Conservation (phyloP, 2,329 filamentous ascomycete genomes). For the Simplicillium aogashimaense region DNA sequence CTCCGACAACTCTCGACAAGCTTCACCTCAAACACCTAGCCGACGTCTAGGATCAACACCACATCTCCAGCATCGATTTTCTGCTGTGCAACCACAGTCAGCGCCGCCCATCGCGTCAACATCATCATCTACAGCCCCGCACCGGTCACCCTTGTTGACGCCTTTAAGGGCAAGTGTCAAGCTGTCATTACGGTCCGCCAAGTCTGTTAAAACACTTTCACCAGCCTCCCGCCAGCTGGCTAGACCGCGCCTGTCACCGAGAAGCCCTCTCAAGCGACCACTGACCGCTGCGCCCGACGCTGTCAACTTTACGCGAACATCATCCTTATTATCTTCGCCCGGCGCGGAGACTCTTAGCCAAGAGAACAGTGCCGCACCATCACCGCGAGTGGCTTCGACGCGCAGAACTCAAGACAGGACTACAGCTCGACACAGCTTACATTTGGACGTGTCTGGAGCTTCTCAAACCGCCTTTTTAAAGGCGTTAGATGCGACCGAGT, state of each 20-base stretch:
- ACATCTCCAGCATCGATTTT: constrained; percentile 19
- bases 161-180: constrained; percentile 59
- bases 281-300: constrained; percentile 61
- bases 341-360: constrained; percentile 18
- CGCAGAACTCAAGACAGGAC: constrained; percentile 35
- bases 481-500: constrained; percentile 33
- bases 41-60: constrained; percentile 29
- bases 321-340: constrained; percentile 25
- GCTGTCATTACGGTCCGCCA: constrained; percentile 54
- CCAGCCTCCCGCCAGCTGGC: constrained; percentile 42
- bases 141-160: constrained; percentile 44
- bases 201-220: constrained; percentile 44
- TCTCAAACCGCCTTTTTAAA: constrained; percentile 40
- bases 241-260: constrained; percentile 61
- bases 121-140: constrained; percentile 17
- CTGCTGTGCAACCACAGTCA: constrained; percentile 21
- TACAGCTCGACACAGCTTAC: constrained; percentile 41
- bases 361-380: constrained; percentile 21
- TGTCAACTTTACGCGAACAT: constrained; percentile 51
- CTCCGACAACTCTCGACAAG: constrained; percentile 35
- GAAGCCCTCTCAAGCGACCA: constrained; percentile 72
- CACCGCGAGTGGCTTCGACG: constrained; percentile 26
- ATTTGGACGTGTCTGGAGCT: constrained; percentile 45
- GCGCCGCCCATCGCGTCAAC: constrained; percentile 23
- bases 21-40: constrained; percentile 42